Evolutionary conservation across 805 yeast species (phyloP).

Genomic region (Clavispora vitiphila): DNA sequence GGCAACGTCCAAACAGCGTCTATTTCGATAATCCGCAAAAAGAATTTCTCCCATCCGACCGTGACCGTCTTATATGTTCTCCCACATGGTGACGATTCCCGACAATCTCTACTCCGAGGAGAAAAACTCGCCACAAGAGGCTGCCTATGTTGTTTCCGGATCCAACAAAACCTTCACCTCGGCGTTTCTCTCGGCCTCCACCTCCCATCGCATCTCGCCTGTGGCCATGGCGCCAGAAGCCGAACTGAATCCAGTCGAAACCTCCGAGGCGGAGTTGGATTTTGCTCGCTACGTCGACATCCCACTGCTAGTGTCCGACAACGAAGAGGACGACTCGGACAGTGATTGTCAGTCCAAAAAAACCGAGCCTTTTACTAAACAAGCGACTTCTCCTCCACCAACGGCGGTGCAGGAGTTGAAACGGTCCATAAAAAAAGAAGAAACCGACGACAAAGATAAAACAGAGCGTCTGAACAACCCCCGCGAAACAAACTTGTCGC

Average conservation of each 20-base stretch:
- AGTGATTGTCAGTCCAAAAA: conserved; percentile 17
- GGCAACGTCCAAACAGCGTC: conserved; percentile 1
- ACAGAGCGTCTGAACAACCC: not conserved
- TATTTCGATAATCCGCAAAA: not conserved
- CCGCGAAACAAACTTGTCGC: not conserved
- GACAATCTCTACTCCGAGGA: conserved; percentile 8
- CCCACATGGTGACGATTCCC: conserved; percentile 12
- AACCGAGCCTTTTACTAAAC: not conserved
- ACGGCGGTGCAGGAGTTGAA: conserved; percentile 19
- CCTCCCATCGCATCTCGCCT: not conserved
- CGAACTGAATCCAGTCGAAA: not conserved
- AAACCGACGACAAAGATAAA: not conserved
- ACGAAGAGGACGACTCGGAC: conserved; percentile 25
- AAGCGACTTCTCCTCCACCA: conserved; percentile 2
- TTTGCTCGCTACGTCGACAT: conserved; percentile 22
- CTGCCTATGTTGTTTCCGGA: not conserved
- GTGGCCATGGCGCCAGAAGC: not conserved
- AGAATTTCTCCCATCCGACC: not conserved
- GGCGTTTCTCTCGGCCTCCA: conserved; percentile 2
- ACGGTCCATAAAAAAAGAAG: conserved; percentile 15
- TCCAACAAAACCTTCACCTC: conserved; percentile 1
- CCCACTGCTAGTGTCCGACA: conserved; percentile 30
- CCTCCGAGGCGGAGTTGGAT: conserved; percentile 8
- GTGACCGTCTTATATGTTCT: too few relatives aligned
- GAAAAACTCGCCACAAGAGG: not conserved